Evolutionary conservation across 352 stramenopile species (phyloP).

Genomic region (Pythium utonaiense): DNA sequence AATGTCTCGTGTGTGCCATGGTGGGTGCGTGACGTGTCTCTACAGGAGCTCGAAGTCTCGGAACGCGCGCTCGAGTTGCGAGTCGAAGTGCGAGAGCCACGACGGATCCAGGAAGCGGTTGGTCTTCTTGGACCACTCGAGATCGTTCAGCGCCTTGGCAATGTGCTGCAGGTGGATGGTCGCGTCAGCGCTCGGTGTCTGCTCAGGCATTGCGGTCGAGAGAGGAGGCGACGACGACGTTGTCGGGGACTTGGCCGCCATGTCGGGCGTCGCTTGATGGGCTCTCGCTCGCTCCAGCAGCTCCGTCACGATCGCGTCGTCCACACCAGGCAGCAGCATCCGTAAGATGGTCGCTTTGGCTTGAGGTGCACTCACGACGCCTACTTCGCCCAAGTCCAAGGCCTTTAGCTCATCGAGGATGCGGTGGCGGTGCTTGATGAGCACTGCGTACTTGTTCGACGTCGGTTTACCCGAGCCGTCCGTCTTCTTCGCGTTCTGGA

Average conservation of each 20-base stretch:
- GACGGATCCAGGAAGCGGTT: conserved; percentile 79
- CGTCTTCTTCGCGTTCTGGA: conserved; percentile 36
- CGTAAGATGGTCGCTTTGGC: conserved; percentile 42
- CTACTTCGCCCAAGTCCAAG: conserved; percentile 32
- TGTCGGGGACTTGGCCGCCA: neutral
- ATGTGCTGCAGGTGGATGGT: conserved; percentile 48
- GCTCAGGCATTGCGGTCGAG: neutral
- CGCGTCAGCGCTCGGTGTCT: neutral
- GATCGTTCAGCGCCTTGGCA: conserved; percentile 48
- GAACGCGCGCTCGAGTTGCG: conserved; percentile 65
- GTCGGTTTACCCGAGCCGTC: conserved; percentile 26
- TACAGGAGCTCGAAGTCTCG: conserved; percentile 72
- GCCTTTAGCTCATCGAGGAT: conserved; percentile 69
- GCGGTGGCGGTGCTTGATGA: conserved; percentile 49
- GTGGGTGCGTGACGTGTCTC: neutral
- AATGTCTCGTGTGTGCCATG: neutral
- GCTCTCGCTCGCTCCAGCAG: conserved; percentile 35
- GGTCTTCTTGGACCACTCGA: conserved; percentile 60
- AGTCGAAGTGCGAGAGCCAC: conserved; percentile 80
- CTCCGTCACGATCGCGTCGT: conserved; percentile 42
- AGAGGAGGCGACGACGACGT: neutral
- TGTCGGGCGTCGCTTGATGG: conserved; percentile 2
- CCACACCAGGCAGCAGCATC: conserved; percentile 47
- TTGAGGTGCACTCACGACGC: conserved; percentile 36
- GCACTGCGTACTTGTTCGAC: conserved; percentile 32